A percentile compares a stretch with the other conserved stretches of the same genome.
Conservation (phyloP, 495 filamentous ascomycete species). For the Penicillium steckii region DNA sequence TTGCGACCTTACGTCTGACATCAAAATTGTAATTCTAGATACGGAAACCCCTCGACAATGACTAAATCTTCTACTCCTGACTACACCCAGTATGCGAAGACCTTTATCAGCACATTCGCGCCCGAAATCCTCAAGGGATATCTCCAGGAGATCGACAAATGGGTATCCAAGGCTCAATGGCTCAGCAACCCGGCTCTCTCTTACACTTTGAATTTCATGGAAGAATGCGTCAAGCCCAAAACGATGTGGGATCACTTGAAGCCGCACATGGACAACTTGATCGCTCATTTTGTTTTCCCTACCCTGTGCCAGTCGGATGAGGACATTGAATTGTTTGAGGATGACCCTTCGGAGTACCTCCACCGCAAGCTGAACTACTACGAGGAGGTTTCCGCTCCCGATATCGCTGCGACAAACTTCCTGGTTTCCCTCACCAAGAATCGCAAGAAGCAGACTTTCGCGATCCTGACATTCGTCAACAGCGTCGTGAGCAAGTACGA, state of each 20-base stretch:
- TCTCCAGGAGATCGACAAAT: constrained; percentile 89
- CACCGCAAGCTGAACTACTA: constrained; percentile 97
- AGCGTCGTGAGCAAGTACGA: constrained; percentile 89
- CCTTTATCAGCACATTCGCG: constrained; percentile 86
- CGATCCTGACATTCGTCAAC: constrained; percentile 91
- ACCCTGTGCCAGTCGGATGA: constrained; percentile 90
- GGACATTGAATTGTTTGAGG: constrained; percentile 90
- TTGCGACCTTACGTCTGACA: constrained; percentile 2
- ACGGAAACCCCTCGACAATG: constrained; percentile 77
- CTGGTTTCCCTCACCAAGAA: constrained; percentile 90
- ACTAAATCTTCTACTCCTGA: constrained; percentile 67
- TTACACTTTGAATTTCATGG: constrained; percentile 88
- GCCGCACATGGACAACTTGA: constrained; percentile 85
- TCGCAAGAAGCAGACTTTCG: constrained; percentile 93
- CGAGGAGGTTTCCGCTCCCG: constrained; percentile 92
- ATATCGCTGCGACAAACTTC: constrained; percentile 96
- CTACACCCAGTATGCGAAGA: constrained; percentile 77
- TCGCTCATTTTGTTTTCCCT: constrained; percentile 92
- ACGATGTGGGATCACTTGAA: constrained; percentile 93
- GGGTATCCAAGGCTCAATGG: constrained; percentile 93
- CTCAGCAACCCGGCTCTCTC: constrained; percentile 90
- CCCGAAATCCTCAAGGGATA: constrained; percentile 95
- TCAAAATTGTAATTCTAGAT: constrained; percentile 49
- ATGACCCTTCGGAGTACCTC: constrained; percentile 92
- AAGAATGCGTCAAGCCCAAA: constrained; percentile 97